These are phyloP conservation scores for Pholiota molesta DNA, from an alignment of 768 basidiomycete species.

Conservation along the genomic window DNA sequence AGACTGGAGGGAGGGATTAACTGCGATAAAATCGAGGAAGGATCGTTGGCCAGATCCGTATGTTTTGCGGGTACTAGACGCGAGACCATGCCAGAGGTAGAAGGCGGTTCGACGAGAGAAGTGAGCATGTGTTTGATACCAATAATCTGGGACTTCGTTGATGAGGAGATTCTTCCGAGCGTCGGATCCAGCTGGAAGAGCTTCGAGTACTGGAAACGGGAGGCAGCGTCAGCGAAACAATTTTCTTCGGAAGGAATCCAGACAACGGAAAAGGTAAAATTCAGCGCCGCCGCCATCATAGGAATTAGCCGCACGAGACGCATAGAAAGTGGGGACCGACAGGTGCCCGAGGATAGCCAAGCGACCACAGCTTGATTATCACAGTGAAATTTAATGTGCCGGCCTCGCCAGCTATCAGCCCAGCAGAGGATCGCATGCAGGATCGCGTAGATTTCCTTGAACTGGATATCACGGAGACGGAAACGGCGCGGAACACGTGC, in stretches of 20 bases:
- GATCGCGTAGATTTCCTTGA: conserved; percentile 36
- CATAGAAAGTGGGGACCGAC: conserved; percentile 14
- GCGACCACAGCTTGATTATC: conserved; percentile 9
- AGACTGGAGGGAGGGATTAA: conserved; percentile 18
- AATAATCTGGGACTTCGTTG: conserved; percentile 19
- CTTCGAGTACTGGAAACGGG: conserved; percentile 27
- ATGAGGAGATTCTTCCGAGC: conserved; percentile 20
- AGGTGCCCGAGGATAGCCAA: conserved; percentile 15
- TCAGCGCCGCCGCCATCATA: conserved; percentile 20
- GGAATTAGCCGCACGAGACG: conserved; percentile 15
- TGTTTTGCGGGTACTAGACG: conserved; percentile 29
- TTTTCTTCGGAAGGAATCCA: conserved; percentile 27
- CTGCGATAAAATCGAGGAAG: conserved; percentile 29
- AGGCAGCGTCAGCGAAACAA: conserved; percentile 29
- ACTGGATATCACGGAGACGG: conserved; percentile 30
- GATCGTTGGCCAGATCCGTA: conserved; percentile 33
- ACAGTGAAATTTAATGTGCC: conserved; percentile 30
- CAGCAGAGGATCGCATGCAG: conserved; percentile 32
- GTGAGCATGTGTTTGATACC: conserved; percentile 22
- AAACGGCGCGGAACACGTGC: conserved; percentile 24
- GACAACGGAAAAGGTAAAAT: conserved; percentile 26
- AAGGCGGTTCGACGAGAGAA: conserved; percentile 17
- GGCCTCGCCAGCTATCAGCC: conserved; percentile 25
- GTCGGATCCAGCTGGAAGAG: conserved; percentile 27
- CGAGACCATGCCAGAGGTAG: conserved; percentile 5